Evolutionary conservation across 805 yeast genomes (phyloP).

Genomic region (Clavispora carvajalis): DNA sequence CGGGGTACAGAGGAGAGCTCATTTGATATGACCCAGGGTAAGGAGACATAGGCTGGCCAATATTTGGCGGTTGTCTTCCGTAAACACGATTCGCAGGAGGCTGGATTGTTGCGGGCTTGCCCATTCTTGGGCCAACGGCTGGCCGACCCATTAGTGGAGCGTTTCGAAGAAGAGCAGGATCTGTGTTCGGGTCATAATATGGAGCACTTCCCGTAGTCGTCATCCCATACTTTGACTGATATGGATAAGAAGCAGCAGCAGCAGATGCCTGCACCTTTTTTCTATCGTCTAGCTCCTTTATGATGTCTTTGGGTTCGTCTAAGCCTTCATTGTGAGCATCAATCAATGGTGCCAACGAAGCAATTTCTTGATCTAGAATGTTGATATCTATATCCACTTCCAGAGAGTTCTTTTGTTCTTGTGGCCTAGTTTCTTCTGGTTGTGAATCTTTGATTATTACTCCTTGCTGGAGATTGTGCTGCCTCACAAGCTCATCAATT

Average conservation of each 20-base stretch:
- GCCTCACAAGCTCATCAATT: conserved; percentile 29
- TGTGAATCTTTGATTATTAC: conserved; percentile 21
- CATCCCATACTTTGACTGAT: background rate
- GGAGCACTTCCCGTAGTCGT: background rate
- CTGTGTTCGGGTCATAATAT: background rate
- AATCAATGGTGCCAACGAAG: conserved; percentile 35
- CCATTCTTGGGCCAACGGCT: conserved; percentile 34
- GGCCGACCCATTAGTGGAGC: conserved; percentile 30
- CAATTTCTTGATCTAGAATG: conserved; percentile 36
- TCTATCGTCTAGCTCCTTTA: background rate
- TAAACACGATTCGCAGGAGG: conserved; percentile 38
- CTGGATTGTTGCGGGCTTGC: conserved; percentile 41
- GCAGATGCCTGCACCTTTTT: background rate
- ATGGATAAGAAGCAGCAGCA: background rate
- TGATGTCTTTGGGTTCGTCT: background rate
- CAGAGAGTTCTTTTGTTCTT: conserved; percentile 1
- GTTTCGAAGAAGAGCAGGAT: background rate
- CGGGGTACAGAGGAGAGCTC: background rate
- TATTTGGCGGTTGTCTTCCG: conserved; percentile 11
- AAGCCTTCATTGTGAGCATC: conserved; percentile 27
- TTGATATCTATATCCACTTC: conserved; percentile 25
- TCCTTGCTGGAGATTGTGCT: conserved; percentile 32
- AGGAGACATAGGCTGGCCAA: conserved; percentile 15
- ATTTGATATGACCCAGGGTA: conserved; percentile 14
- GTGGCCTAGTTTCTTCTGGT: conserved; percentile 3